Percentiles rank a stretch among this genome's conserved stretches.
These are phyloP conservation scores for Amylocarpus encephaloides DNA, from an alignment of 2,329 filamentous ascomycete genomes.

Conservation along the genomic window DNA sequence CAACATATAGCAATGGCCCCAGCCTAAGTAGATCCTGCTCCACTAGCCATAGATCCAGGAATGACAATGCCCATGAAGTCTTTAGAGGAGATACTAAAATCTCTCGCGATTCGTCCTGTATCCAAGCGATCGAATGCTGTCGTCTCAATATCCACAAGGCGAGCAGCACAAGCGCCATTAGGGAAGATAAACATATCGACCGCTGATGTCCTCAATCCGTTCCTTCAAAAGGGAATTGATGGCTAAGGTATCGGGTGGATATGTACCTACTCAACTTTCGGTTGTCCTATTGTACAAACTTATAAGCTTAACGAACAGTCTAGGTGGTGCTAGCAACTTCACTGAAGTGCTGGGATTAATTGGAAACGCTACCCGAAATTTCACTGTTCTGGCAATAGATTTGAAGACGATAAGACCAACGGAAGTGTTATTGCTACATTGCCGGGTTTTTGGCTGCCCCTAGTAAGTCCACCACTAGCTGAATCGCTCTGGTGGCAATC, in stretches of 20 bases:
- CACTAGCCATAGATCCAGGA: no score
- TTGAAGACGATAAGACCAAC: constrained; percentile 2
- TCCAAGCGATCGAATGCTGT: no score
- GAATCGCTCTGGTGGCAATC: background rate
- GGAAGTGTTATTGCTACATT: background rate
- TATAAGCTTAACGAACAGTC: background rate
- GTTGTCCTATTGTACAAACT: background rate
- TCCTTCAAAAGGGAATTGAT: constrained; percentile 9
- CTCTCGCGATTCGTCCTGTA: no score
- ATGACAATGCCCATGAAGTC: background rate
- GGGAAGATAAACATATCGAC: background rate
- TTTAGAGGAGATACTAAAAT: no score
- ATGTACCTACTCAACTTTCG: constrained; percentile 2
- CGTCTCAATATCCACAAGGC: background rate
- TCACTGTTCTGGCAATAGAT: constrained; percentile 4
- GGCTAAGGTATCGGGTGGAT: no score
- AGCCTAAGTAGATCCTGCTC: no score
- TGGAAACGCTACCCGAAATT: constrained; percentile 6
- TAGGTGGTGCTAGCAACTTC: background rate
- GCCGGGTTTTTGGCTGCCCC: background rate
- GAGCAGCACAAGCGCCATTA: background rate
- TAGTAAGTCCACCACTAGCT: background rate
- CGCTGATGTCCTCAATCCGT: constrained; percentile 4
- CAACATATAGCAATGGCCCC: no score
- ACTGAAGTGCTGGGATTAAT: background rate